phyloP scores from a whole-genome alignment of 768 basidiomycete genomes.

The Boletellus ananas region DNA sequence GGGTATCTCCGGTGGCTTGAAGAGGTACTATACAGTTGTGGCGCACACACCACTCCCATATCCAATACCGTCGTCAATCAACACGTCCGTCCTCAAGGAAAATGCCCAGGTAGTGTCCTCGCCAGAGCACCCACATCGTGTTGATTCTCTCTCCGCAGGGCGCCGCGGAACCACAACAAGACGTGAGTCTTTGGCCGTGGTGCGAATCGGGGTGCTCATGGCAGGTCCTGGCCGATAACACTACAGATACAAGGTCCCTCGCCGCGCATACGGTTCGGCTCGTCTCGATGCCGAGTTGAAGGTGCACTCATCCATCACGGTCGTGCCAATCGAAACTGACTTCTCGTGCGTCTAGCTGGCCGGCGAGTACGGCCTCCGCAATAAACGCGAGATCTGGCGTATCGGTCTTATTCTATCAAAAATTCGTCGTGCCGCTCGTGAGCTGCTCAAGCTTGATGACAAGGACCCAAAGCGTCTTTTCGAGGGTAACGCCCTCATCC shows the following conservation, averaged over 20 bases:
- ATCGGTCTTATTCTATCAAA: constrained; percentile 97
- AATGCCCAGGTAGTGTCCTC: constrained; percentile 77
- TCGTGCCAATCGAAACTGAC: constrained; percentile 1
- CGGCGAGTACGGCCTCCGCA: constrained; percentile 99
- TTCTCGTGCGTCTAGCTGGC: constrained; percentile 64
- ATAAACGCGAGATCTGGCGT: constrained; percentile 99
- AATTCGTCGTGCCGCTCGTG: constrained; percentile 99
- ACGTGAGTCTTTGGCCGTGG: constrained; percentile 87
- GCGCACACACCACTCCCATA: constrained; percentile 32
- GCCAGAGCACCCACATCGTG: background rate
- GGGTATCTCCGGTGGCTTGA: constrained; percentile 66
- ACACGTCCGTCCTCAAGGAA: constrained; percentile 51
- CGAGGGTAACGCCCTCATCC: constrained; percentile 96
- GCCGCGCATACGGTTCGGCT: constrained; percentile 93
- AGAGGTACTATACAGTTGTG: constrained; percentile 63
- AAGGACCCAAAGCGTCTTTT: constrained; percentile 99
- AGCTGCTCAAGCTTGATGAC: constrained; percentile 98
- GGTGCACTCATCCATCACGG: constrained; percentile 42
- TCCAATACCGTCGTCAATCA: constrained; percentile 32
- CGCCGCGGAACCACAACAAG: constrained; percentile 90
- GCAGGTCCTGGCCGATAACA: constrained; percentile 31
- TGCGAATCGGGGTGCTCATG: constrained; percentile 62
- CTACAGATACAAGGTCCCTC: constrained; percentile 96
- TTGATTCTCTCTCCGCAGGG: constrained; percentile 50
- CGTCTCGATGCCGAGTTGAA: constrained; percentile 99